phyloP scores from a whole-genome alignment of 768 basidiomycete genomes.

The Lactifluus volemus region DNA sequence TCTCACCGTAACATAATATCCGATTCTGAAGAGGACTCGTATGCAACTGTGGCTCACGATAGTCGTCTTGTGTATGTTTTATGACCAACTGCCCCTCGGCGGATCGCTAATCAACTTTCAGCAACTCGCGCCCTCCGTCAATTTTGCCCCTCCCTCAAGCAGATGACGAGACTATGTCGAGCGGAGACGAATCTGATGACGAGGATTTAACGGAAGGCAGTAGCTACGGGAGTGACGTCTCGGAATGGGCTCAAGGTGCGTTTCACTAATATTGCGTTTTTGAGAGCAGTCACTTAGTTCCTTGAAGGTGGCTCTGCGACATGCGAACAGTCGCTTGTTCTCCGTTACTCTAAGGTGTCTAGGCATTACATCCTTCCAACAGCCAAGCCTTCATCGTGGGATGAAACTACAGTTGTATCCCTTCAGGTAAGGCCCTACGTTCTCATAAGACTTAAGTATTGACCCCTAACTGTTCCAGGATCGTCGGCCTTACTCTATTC shows the following conservation, averaged over 20 bases:
- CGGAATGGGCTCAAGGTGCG: slow-evolving; percentile 43
- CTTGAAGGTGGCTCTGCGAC: background rate
- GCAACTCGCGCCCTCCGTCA: slow-evolving; percentile 45
- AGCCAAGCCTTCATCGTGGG: slow-evolving; percentile 36
- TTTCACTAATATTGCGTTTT: background rate
- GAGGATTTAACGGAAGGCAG: slow-evolving; percentile 52
- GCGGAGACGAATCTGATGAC: slow-evolving; percentile 74
- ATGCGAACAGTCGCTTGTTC: background rate
- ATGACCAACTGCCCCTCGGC: background rate
- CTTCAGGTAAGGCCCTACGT: slow-evolving; percentile 21
- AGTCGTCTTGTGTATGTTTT: slow-evolving; percentile 56
- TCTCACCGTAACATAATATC: slow-evolving; percentile 26
- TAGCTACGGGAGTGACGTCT: slow-evolving; percentile 31
- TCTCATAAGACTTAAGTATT: background rate
- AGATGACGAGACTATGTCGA: slow-evolving; percentile 45
- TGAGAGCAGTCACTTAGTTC: background rate
- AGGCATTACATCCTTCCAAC: slow-evolving; percentile 38
- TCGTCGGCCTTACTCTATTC: background rate
- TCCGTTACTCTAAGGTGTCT: slow-evolving; percentile 40
- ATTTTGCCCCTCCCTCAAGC: slow-evolving; percentile 29
- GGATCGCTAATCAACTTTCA: slow-evolving; percentile 21
- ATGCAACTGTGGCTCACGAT: slow-evolving; percentile 63
- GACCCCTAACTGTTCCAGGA: background rate
- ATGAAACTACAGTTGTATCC: slow-evolving; percentile 37
- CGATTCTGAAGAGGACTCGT: slow-evolving; percentile 58